Conservation (phyloP, 2,329 filamentous ascomycete genomes). For the Penicillium capsulatum region DNA sequence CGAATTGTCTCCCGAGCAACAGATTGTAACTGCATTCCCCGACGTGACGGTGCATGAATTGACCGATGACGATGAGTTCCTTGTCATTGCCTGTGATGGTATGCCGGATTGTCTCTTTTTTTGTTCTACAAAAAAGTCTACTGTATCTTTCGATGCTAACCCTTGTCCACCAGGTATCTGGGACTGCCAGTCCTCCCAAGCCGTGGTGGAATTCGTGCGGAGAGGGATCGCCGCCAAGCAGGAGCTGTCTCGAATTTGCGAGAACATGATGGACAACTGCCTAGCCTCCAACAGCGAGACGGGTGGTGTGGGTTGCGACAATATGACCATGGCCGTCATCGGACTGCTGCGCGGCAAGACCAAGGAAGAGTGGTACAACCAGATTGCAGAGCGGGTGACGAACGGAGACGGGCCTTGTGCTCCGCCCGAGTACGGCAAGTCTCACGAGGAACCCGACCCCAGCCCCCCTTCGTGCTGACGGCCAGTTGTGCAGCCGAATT, state of each 20-base stretch:
- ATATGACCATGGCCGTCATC: constrained; percentile 97
- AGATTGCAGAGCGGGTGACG: constrained; percentile 87
- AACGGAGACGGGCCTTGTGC: constrained; percentile 97
- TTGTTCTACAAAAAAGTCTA: constrained; percentile 1
- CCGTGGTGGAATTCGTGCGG: constrained; percentile 93
- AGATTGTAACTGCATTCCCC: constrained; percentile 95
- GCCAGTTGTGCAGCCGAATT: constrained; percentile 64
- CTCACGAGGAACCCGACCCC: constrained; percentile 44
- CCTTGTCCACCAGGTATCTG: constrained; percentile 71
- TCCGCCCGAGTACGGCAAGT: constrained; percentile 98
- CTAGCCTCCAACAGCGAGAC: constrained; percentile 96
- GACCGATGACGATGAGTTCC: constrained; percentile 88
- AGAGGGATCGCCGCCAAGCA: constrained; percentile 96
- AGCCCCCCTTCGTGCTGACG: constrained; percentile 42
- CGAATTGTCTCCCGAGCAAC: constrained; percentile 92
- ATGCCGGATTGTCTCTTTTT: constrained; percentile 35
- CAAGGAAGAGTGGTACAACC: constrained; percentile 98
- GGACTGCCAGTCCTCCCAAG: constrained; percentile 98
- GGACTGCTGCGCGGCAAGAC: constrained; percentile 85
- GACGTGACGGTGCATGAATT: constrained; percentile 91
- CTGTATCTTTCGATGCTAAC: not conserved
- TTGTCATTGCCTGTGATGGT: constrained; percentile 92
- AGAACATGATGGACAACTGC: constrained; percentile 99
- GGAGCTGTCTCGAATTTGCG: constrained; percentile 88
- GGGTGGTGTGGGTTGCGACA: constrained; percentile 95